Base-by-base conservation (phyloP, 352 stramenopile genomes). In the Globisporangium spinosum region DNA sequence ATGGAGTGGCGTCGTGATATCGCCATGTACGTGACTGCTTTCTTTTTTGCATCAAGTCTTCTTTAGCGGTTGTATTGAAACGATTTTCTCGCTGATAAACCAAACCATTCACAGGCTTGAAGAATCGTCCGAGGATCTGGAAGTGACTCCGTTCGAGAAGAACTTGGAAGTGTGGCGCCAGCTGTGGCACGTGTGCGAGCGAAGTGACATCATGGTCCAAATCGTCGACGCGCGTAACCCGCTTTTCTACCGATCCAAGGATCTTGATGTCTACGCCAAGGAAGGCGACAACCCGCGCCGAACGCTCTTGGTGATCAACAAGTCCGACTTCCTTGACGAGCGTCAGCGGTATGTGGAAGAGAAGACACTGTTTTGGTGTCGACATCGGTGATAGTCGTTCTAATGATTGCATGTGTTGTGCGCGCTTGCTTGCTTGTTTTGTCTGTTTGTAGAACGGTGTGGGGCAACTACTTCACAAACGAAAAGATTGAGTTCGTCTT, bases 131-230 rank as follows among this genome's bases (percentile, higher is more conserved):
- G 85, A 93, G 6, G 77, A 89, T 57, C 73, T 93, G 34, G 90
- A 94, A 69, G 96, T 99, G 34, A 99, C 98, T 20, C 98, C 98
- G 20, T 99, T 99, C 73, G 98, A 99, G 83, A 99, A 99, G 82
- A 99, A 99, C 78, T 65, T 99, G 49, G 96, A 99, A 70, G 98
- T 99, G 29, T 99, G 98, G 98, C 90, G 97, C 45, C 98, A 99
- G 78, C 79, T 99, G 7, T 99, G 98, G 98, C 89, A 98, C 40
- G 98, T 99, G 23, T 86, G 98, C 49, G 98, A 99, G 78, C 87
- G 97, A 68, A 99, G 92, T 80, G 91, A 99, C 63, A 89, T 99
- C 58, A 89, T 99, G 60, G 84, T 99, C 34, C 98, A 99, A 77
- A 98, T 99, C 49, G 96, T 99, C 2, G 98, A 99, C 76, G 97